Evolutionary conservation across 345 rosid species (phyloP).

Genomic region (Eutrema heterophyllum): DNA sequence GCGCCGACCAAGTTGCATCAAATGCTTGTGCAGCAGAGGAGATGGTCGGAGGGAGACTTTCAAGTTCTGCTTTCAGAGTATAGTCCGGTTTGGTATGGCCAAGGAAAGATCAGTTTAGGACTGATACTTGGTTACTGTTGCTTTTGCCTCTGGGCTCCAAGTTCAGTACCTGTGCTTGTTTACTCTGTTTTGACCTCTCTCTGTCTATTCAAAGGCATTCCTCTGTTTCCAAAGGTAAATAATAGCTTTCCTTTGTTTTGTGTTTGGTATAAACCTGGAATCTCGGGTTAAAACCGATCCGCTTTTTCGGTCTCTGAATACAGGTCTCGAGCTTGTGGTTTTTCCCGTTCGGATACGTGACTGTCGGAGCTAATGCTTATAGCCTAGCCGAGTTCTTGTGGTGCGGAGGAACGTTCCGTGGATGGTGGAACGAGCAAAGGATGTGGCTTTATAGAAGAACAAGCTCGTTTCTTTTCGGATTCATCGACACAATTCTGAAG

Average conservation of each 20-base stretch:
- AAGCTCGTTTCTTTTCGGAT: conserved; percentile 59
- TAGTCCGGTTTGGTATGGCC: conserved; percentile 55
- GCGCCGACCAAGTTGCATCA: conserved; percentile 53
- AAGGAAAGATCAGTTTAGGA: conserved; percentile 50
- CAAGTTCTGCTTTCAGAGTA: conserved; percentile 55
- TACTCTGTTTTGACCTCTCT: conserved; percentile 58
- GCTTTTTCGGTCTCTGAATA: not conserved
- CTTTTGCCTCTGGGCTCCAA: conserved; percentile 59
- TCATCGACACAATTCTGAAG: conserved; percentile 41
- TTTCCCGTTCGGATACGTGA: conserved; percentile 51
- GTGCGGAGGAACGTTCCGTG: conserved; percentile 54
- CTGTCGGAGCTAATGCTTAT: conserved; percentile 24
- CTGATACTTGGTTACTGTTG: conserved; percentile 40
- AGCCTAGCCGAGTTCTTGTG: conserved; percentile 50
- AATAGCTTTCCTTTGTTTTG: not conserved
- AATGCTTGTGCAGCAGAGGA: conserved; percentile 58
- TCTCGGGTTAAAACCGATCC: not conserved
- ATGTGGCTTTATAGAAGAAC: conserved; percentile 76
- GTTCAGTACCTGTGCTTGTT: conserved; percentile 39
- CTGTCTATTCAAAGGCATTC: conserved; percentile 48
- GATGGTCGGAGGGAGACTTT: conserved; percentile 80
- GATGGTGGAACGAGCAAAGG: conserved; percentile 80
- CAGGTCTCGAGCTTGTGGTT: conserved; percentile 61
- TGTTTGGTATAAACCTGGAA: not conserved
- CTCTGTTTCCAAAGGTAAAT: conserved; percentile 68